Evolutionary conservation across 306 rosid species (phyloP).

Genomic region (Vicia faba): DNA sequence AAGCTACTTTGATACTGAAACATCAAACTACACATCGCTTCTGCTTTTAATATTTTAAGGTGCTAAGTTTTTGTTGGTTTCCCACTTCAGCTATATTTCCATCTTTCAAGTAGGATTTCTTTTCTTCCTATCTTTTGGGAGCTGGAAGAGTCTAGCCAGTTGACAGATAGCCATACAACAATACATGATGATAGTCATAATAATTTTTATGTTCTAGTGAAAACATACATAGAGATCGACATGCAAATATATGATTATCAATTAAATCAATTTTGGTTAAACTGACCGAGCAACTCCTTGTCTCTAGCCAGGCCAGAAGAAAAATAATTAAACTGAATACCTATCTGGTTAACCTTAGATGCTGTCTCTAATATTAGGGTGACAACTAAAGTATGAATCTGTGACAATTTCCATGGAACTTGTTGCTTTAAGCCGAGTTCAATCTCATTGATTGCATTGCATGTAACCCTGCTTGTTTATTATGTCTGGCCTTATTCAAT

Average conservation of each 20-base stretch:
- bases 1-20: constrained; percentile 29
- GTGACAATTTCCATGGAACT: neutral
- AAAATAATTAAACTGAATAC: neutral
- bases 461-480: neutral
- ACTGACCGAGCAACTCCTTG: neutral
- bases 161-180: neutral
- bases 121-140: constrained; percentile 33
- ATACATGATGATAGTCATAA: constrained; percentile 6
- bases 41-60: constrained; percentile 11
- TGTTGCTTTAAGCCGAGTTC: constrained; percentile 6
- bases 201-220: neutral
- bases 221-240: neutral
- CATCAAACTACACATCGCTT: constrained; percentile 2
- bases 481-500: no score
- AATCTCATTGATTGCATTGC: neutral
- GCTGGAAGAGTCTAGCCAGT: constrained; percentile 7
- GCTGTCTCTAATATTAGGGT: neutral
- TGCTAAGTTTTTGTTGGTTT: constrained; percentile 11
- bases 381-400: neutral
- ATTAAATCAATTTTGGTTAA: neutral
- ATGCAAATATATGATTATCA: neutral
- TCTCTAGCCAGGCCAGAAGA: neutral
- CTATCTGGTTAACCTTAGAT: neutral
- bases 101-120: constrained; percentile 5
- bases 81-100: constrained; percentile 4